Conservation (phyloP, 2,329 filamentous ascomycete genomes). For the Allantophomopsis cytisporea region DNA sequence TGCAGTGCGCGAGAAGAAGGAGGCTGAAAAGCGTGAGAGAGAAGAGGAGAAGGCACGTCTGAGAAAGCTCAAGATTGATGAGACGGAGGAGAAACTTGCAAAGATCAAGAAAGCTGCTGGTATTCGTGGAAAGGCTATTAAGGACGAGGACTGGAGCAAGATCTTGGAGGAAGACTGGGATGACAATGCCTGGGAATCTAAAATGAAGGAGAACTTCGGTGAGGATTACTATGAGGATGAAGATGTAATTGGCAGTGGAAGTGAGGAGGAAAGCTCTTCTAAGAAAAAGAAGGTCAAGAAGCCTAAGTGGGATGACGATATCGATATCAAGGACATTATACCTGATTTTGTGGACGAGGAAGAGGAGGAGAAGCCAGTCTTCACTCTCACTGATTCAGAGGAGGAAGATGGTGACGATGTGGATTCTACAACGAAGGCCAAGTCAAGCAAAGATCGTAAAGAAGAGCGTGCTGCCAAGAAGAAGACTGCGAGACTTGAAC, state of each 20-base stretch:
- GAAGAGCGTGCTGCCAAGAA: conserved; percentile 44
- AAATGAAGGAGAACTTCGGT: conserved; percentile 81
- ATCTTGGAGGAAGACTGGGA: conserved; percentile 85
- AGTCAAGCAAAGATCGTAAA: conserved; percentile 45
- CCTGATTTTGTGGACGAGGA: conserved; percentile 61
- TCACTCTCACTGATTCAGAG: conserved; percentile 32
- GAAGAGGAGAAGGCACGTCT: conserved; percentile 73
- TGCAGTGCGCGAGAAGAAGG: conserved; percentile 61
- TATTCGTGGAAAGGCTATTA: conserved; percentile 48
- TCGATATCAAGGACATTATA: conserved; percentile 86
- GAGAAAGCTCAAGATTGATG: conserved; percentile 78
- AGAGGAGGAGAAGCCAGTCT: conserved; percentile 26
- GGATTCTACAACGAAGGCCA: conserved; percentile 33
- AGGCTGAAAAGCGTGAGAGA: conserved; percentile 61
- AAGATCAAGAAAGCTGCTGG: conserved; percentile 87
- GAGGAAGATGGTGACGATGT: conserved; percentile 22
- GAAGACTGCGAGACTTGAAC: conserved; percentile 66
- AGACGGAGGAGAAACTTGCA: conserved; percentile 74
- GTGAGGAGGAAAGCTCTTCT: conserved; percentile 33
- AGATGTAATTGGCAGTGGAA: conserved; percentile 50
- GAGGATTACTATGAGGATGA: conserved; percentile 76
- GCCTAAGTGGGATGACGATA: conserved; percentile 91
- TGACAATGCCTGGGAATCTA: conserved; percentile 76
- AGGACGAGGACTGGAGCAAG: conserved; percentile 70
- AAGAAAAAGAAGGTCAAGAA: conserved; percentile 56